Percentiles rank a stretch among this genome's conserved stretches.
Evolutionary conservation across 306 rosid genomes (phyloP).

Genomic region (Lotus japonicus): DNA sequence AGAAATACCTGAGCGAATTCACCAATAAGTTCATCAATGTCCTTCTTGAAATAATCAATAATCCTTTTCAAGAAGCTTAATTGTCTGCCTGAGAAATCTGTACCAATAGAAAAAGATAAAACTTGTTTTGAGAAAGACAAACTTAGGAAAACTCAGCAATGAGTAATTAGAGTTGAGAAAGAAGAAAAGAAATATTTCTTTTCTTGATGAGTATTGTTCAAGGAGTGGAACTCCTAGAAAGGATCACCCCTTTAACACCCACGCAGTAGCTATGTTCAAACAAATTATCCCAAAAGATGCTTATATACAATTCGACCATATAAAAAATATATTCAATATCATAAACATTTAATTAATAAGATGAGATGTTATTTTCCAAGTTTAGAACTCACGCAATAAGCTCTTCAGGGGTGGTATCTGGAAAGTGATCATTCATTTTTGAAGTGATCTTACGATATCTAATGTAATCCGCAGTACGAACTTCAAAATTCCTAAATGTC

Average conservation of each 20-base stretch:
- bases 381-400: conserved; percentile 70
- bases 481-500: conserved; percentile 92
- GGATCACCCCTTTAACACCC: too few relatives aligned
- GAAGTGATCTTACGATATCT: conserved; percentile 97
- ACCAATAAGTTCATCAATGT: conserved; percentile 67
- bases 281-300: too few relatives aligned
- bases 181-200: too few relatives aligned
- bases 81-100: too few relatives aligned
- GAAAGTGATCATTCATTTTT: conserved; percentile 97
- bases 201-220: too few relatives aligned
- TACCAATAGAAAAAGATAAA: too few relatives aligned
- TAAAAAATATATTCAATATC: background rate
- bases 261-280: too few relatives aligned
- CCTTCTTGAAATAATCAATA: conserved; percentile 46
- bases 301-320: too few relatives aligned
- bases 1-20: conserved; percentile 50
- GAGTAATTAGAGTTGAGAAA: too few relatives aligned
- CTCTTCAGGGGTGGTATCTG: conserved; percentile 96
- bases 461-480: conserved; percentile 78
- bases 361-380: background rate
- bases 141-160: too few relatives aligned
- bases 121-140: too few relatives aligned
- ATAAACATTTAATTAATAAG: background rate
- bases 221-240: too few relatives aligned
- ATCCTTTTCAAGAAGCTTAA: conserved; percentile 36